phyloP scores from a whole-genome alignment of 148 eudicot species.

The Fagopyrum homotropicum region DNA sequence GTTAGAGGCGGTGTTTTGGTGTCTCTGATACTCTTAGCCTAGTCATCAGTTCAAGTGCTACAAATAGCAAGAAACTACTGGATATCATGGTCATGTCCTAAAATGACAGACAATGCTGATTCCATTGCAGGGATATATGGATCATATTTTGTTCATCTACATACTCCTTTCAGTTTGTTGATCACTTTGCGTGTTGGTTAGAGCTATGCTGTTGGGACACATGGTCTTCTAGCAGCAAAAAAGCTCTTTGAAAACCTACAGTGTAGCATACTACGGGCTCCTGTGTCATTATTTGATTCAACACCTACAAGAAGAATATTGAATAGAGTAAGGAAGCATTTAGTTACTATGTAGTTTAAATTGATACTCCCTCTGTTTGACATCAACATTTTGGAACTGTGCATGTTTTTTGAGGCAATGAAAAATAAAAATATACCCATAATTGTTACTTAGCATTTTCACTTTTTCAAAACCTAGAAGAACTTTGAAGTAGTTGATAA shows the following conservation, averaged over 20 bases:
- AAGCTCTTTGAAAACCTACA: constrained; percentile 77
- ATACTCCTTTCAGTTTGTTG: constrained; percentile 66
- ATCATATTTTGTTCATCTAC: constrained; percentile 55
- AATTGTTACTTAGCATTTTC: too few relatives aligned
- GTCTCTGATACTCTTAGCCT: constrained; percentile 69
- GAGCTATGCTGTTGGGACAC: constrained; percentile 56
- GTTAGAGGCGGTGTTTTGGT: constrained; percentile 70
- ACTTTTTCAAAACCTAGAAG: too few relatives aligned
- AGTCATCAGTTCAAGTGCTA: constrained; percentile 67
- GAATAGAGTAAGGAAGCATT: constrained; percentile 55
- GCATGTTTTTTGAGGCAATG: too few relatives aligned
- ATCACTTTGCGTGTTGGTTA: constrained; percentile 57
- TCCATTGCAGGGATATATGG: constrained; percentile 46
- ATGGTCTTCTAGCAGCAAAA: constrained; percentile 60
- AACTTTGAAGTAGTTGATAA: too few relatives aligned
- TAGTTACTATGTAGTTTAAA: too few relatives aligned
- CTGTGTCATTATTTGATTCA: constrained; percentile 96
- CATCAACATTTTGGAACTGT: too few relatives aligned
- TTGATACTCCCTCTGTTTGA: too few relatives aligned
- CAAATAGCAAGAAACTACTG: constrained; percentile 93
- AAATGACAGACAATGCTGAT: constrained; percentile 36
- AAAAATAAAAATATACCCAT: too few relatives aligned
- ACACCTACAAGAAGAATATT: constrained; percentile 91
- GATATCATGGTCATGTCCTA: constrained; percentile 98
- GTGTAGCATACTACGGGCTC: constrained; percentile 61